Conservation (phyloP, 345 rosid genomes). For the Anacardium occidentale region DNA sequence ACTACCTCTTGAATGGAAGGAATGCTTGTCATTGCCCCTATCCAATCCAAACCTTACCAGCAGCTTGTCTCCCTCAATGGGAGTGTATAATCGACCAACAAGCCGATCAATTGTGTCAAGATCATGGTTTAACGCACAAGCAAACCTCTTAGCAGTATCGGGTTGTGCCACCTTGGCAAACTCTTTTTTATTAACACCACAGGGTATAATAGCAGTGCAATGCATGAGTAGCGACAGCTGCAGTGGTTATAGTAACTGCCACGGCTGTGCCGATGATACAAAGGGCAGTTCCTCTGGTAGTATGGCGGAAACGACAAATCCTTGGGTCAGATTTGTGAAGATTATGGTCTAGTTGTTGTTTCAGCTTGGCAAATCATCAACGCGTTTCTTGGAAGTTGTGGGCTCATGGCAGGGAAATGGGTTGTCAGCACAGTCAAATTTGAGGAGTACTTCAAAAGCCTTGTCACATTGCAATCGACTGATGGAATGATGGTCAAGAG, state of each 20-base stretch:
- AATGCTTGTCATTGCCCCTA: conserved; percentile 49
- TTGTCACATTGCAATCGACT: conserved; percentile 42
- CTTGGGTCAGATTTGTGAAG: conserved; percentile 60
- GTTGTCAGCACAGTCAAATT: conserved; percentile 50
- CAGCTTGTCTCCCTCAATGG: conserved; percentile 49
- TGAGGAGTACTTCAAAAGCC: conserved; percentile 45
- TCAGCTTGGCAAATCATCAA: conserved; percentile 52
- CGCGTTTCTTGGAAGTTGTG: conserved; percentile 50
- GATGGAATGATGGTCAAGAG: conserved; percentile 41
- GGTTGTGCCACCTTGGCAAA: conserved; percentile 55
- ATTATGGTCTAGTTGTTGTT: conserved; percentile 49
- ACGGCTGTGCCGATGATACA: conserved; percentile 52
- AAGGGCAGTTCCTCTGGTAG: conserved; percentile 48
- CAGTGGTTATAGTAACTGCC: conserved; percentile 42
- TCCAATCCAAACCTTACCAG: conserved; percentile 55
- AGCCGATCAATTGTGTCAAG: conserved; percentile 63
- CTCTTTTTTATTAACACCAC: conserved; percentile 53
- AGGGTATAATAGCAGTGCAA: conserved; percentile 44
- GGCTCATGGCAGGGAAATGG: conserved; percentile 62
- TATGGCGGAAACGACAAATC: conserved; percentile 37
- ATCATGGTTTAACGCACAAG: conserved; percentile 50
- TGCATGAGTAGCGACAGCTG: conserved; percentile 50
- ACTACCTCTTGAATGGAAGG: conserved; percentile 46
- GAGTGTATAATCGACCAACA: conserved; percentile 48
- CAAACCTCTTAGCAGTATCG: conserved; percentile 59